A percentile compares a stretch with the other conserved stretches of the same genome.
Evolutionary conservation across 306 rosid genomes (phyloP).

Genomic region (Abrus pulchellus): DNA sequence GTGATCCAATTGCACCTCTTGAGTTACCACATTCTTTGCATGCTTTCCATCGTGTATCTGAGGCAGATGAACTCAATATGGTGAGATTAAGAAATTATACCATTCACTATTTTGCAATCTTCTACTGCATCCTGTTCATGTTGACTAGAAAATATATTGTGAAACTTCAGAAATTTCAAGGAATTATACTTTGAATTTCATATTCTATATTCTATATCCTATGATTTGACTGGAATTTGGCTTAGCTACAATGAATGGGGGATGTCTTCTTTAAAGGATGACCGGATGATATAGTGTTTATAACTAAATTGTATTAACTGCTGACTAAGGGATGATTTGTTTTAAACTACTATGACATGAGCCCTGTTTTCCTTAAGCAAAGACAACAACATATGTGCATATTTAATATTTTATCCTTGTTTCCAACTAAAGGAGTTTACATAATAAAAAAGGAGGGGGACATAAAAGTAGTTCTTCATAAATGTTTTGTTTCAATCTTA

Average conservation of each 20-base stretch:
- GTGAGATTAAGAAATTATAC: constrained; percentile 50
- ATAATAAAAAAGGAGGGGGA: background rate
- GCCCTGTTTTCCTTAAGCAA: constrained; percentile 28
- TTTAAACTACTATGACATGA: constrained; percentile 17
- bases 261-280: constrained; percentile 20
- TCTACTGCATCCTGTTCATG: constrained; percentile 36
- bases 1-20: constrained; percentile 92
- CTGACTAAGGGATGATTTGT: background rate
- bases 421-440: constrained; percentile 28
- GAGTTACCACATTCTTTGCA: constrained; percentile 96
- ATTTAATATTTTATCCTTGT: constrained; percentile 27
- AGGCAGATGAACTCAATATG: constrained; percentile 69
- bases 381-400: background rate
- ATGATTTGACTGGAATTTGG: constrained; percentile 25
- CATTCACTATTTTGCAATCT: constrained; percentile 35
- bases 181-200: constrained; percentile 7
- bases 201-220: constrained; percentile 40
- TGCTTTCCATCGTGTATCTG: constrained; percentile 82
- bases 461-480: constrained; percentile 2
- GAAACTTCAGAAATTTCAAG: constrained; percentile 27
- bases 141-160: constrained; percentile 30
- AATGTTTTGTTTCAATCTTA: constrained; percentile 30
- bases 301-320: constrained; percentile 4
- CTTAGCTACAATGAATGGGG: background rate
- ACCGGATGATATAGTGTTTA: constrained; percentile 33